Evolutionary conservation across 2,329 filamentous ascomycete genomes (phyloP), one percentile per base, ranked within the genome.

Genomic region (Fusarium sp.): DNA sequence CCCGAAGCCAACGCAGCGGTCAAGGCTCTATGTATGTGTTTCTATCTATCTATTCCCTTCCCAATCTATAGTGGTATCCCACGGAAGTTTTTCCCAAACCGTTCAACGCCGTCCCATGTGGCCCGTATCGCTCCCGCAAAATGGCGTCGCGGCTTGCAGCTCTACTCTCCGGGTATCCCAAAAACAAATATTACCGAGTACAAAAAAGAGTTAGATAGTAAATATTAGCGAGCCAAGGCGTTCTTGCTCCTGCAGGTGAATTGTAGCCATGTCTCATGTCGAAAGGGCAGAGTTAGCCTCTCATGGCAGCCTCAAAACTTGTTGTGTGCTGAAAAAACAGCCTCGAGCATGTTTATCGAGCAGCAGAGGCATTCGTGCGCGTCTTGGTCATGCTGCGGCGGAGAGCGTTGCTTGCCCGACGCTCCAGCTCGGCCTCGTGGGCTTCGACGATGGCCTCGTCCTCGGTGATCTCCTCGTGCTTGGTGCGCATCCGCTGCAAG

Each of bases 401-500:
- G 23, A 68, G 62, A n/a, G 73, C 66, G 15, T 65, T 68, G 53
- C 73, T 77, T 16, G 70, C 53, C 2, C 73, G 68, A 16, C 71
- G 70, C 57, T 75, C 74, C 66, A 74, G 75, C 51, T 76, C 75
- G 4, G 60, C 56, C 31, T 75, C 71, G 10, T 72, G 63, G 6
- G 67, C 73, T 53, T 76, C 74, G 43, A 55, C 63, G 13, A 72
- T 50, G 18, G 73, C 73, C 36, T 78, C 71, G 43, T 79, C 75
- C 52, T 80, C 74, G 36, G 71, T 75, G 40, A 76, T 73, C 1
- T 63, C 55, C 23, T 75, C 72, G 23, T 78, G 71, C 68, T 78
- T 76, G 58, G 75, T 65, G 50, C 77, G 78, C 79, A 85, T 84
- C 67, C 77, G 77, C 68, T 80, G 78, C 79, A 92, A 84, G 64